Percentiles rank a stretch among this genome's conserved stretches.
These are phyloP conservation scores for Shiraia sp. DNA, from an alignment of 2,329 filamentous ascomycete genomes.

Conservation along the genomic window DNA sequence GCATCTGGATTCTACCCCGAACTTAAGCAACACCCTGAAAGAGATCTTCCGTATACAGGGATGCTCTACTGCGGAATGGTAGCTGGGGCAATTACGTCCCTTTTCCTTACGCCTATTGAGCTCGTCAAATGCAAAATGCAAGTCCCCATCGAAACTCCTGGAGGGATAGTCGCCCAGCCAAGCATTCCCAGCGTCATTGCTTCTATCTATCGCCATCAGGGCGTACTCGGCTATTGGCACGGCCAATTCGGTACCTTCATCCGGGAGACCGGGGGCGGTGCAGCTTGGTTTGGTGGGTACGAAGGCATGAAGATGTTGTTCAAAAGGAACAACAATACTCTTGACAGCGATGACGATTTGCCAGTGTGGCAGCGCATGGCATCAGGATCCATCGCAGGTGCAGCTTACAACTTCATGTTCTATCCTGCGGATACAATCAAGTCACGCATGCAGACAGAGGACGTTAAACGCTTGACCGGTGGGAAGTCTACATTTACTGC, in stretches of 20 bases:
- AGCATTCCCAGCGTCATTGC: slow-evolving; percentile 72
- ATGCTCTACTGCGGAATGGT: slow-evolving; percentile 82
- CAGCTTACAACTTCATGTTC: slow-evolving; percentile 96
- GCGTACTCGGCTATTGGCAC: slow-evolving; percentile 87
- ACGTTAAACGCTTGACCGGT: slow-evolving; percentile 60
- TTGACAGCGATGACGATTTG: slow-evolving; percentile 61
- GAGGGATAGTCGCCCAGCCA: slow-evolving; percentile 54
- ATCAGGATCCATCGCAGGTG: slow-evolving; percentile 84
- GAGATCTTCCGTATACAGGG: slow-evolving; percentile 72
- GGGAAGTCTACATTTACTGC: slow-evolving; percentile 69
- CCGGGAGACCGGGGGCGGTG: slow-evolving; percentile 88
- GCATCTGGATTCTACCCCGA: slow-evolving; percentile 60
- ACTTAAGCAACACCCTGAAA: slow-evolving; percentile 42
- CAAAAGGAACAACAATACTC: slow-evolving; percentile 51
- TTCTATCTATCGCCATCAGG: slow-evolving; percentile 80
- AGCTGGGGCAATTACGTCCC: slow-evolving; percentile 84
- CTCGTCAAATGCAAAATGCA: slow-evolving; percentile 99
- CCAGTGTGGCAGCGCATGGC: slow-evolving; percentile 85
- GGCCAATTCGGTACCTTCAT: slow-evolving; percentile 93
- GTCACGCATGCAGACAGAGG: slow-evolving; percentile 91
- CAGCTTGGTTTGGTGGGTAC: slow-evolving; percentile 81
- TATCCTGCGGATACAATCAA: slow-evolving; percentile 98
- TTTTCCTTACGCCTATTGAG: slow-evolving; percentile 92
- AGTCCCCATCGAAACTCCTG: slow-evolving; percentile 59
- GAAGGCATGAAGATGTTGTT: slow-evolving; percentile 68